These are phyloP conservation scores for Hypholoma sublateritium DNA, from an alignment of 768 basidiomycete species.

Conservation along the genomic window DNA sequence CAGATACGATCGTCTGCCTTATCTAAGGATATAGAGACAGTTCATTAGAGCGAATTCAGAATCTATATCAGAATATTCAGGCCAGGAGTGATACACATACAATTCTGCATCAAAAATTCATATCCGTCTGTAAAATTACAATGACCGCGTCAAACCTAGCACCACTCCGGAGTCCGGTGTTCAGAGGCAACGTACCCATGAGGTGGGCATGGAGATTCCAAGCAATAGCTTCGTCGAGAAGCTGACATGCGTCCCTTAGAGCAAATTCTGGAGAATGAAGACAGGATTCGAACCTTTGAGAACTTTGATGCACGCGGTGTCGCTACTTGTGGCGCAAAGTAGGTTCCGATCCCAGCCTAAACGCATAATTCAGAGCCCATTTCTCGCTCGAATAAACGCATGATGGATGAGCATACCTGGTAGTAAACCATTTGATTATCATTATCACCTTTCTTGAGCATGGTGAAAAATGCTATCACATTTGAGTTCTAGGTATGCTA, in stretches of 20 bases:
- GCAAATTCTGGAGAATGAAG: neutral
- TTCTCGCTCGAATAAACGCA: neutral
- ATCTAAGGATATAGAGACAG: conserved; percentile 25
- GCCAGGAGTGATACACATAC: conserved; percentile 23
- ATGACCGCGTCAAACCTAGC: neutral
- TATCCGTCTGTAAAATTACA: conserved; percentile 40
- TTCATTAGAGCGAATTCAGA: neutral
- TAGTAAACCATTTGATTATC: conserved; percentile 37
- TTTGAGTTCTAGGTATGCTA: conserved; percentile 34
- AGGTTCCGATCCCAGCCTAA: conserved; percentile 55
- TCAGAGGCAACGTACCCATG: conserved; percentile 33
- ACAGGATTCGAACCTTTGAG: conserved; percentile 30
- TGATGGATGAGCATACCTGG: conserved; percentile 21
- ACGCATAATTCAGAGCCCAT: neutral
- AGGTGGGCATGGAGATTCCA: conserved; percentile 53
- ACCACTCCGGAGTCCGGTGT: too few relatives aligned
- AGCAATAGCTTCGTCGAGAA: conserved; percentile 43
- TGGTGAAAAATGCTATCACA: conserved; percentile 35
- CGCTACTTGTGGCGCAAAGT: conserved; percentile 40
- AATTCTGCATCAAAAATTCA: conserved; percentile 60
- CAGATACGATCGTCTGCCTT: conserved; percentile 51
- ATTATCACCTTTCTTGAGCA: conserved; percentile 34
- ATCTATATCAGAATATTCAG: neutral
- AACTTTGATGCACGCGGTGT: conserved; percentile 41
- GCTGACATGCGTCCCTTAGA: conserved; percentile 15